A percentile compares a stretch with the other conserved stretches of the same genome.
These are phyloP conservation scores for Starmerella vitae DNA, from an alignment of 805 yeast genomes.

Conservation along the genomic window DNA sequence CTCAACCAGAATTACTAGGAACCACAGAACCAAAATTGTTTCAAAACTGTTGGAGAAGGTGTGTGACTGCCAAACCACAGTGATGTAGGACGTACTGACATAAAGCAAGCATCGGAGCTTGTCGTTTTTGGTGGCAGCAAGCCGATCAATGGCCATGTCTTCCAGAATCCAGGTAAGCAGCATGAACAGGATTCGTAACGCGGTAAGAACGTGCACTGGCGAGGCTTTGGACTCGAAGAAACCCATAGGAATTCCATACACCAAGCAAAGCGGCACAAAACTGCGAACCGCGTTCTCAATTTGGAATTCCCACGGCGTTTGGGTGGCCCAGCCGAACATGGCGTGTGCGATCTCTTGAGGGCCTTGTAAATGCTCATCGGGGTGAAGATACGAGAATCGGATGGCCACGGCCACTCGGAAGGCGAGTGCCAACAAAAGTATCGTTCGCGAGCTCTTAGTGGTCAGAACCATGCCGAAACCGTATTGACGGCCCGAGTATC, in stretches of 20 bases:
- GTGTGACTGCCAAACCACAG: constrained; percentile 70
- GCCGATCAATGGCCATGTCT: constrained; percentile 34
- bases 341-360: constrained; percentile 51
- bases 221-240: constrained; percentile 28
- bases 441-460: constrained; percentile 33
- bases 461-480: constrained; percentile 4
- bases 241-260: constrained; percentile 53
- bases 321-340: constrained; percentile 34
- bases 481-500: neutral
- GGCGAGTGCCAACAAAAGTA: constrained; percentile 35
- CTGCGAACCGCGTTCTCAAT: constrained; percentile 51
- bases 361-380: constrained; percentile 95
- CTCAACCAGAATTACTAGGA: constrained; percentile 38
- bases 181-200: constrained; percentile 39
- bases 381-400: constrained; percentile 79
- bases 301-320: constrained; percentile 75
- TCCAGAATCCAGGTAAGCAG: constrained; percentile 29
- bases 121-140: constrained; percentile 39
- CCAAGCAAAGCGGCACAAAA: constrained; percentile 47
- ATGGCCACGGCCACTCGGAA: constrained; percentile 45
- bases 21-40: constrained; percentile 35
- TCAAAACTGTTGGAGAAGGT: constrained; percentile 84
- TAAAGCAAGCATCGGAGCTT: constrained; percentile 30
- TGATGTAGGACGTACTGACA: constrained; percentile 48
- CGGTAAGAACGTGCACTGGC: constrained; percentile 41